Conservation (phyloP, 768 basidiomycete species). For the Termitomyces sp. region DNA sequence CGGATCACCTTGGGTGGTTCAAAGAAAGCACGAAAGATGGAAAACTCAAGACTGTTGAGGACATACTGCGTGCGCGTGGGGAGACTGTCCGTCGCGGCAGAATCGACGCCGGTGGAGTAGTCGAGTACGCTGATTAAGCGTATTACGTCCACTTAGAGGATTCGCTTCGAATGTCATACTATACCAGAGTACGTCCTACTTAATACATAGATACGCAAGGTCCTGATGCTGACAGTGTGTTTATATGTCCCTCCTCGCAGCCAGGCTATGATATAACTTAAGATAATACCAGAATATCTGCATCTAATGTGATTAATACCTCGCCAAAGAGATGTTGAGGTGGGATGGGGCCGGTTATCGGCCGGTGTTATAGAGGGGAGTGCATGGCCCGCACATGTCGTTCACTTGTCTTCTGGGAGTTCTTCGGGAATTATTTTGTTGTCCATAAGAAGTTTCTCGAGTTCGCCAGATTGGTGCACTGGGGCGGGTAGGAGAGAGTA, state of each 20-base stretch:
- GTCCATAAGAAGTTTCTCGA: slow-evolving; percentile 78
- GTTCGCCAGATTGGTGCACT: slow-evolving; percentile 98
- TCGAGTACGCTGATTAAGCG: slow-evolving; percentile 44
- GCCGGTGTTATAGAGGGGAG: neutral
- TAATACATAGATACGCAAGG: slow-evolving; percentile 3
- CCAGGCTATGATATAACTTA: neutral
- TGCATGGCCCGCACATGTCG: neutral
- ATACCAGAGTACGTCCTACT: slow-evolving; percentile 9
- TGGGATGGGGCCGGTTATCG: neutral
- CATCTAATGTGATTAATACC: slow-evolving; percentile 4
- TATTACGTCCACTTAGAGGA: neutral
- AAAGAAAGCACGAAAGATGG: slow-evolving; percentile 76
- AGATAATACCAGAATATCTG: neutral
- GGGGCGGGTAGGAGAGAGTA: slow-evolving; percentile 3
- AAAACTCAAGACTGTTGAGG: slow-evolving; percentile 77
- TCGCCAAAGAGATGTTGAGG: neutral
- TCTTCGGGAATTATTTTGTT: slow-evolving; percentile 64
- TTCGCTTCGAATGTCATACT: neutral
- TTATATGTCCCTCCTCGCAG: neutral
- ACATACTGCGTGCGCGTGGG: slow-evolving; percentile 74
- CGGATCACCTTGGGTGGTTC: slow-evolving; percentile 93
- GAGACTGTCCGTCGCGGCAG: slow-evolving; percentile 64
- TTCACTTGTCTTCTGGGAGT: slow-evolving; percentile 10
- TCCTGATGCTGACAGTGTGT: slow-evolving; percentile 6
- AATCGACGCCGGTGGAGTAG: slow-evolving; percentile 46